A percentile compares a stretch with the other conserved stretches of the same genome.
Conservation (phyloP, 441 rosid species). For the Gossypium schwendimanii region DNA sequence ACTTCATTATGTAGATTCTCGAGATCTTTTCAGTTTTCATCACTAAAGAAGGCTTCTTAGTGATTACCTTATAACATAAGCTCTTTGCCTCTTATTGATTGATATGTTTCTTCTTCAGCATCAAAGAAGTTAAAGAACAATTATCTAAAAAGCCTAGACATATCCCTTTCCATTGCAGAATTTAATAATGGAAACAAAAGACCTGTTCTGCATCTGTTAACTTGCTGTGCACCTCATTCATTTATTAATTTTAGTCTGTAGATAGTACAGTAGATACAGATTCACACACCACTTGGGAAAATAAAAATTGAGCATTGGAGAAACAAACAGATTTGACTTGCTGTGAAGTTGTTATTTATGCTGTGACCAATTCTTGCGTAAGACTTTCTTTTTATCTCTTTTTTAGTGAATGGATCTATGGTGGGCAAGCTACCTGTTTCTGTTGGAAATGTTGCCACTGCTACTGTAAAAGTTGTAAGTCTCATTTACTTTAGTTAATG, state of each 20-base stretch:
- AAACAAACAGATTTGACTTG: background rate
- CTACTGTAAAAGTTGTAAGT: slow-evolving; percentile 91
- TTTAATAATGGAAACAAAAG: background rate
- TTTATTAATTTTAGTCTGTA: background rate
- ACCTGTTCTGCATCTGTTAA: background rate
- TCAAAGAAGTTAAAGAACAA: background rate
- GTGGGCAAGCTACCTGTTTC: slow-evolving; percentile 63
- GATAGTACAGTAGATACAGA: slow-evolving; percentile 3
- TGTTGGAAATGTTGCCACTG: slow-evolving; percentile 61
- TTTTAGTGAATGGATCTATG: slow-evolving; percentile 64
- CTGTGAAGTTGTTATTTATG: slow-evolving; percentile 14
- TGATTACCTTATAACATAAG: background rate
- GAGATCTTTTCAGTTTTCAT: background rate
- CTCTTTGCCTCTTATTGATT: background rate
- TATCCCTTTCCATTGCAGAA: background rate
- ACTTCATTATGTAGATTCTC: slow-evolving; percentile 3
- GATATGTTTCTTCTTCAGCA: background rate
- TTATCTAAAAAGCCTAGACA: background rate
- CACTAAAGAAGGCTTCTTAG: background rate
- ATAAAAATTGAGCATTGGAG: background rate
- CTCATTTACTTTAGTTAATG: slow-evolving; percentile 23
- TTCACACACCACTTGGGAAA: background rate
- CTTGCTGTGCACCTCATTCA: background rate
- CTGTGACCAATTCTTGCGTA: slow-evolving; percentile 13
- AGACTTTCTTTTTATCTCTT: slow-evolving; percentile 16